Percentiles rank a stretch among this genome's conserved stretches.
Evolutionary conservation across 139 green algal species (phyloP).

Genomic region (Nannochloris sp.): DNA sequence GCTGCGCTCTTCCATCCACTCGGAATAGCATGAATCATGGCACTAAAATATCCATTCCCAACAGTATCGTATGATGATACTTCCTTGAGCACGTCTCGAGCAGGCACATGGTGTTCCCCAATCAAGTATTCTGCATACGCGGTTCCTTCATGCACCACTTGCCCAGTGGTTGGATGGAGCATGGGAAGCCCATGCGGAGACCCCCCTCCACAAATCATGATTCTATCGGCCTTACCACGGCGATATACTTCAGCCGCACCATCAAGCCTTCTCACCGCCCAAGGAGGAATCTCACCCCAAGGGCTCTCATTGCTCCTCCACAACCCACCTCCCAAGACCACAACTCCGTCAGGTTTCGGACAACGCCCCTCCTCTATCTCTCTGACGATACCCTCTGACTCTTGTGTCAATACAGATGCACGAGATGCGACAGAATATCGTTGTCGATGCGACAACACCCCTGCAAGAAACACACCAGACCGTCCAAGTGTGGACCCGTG

Average conservation of each 20-base stretch:
- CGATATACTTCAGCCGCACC: constrained; percentile 15
- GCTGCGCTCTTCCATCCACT: constrained; percentile 47
- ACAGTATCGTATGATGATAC: constrained; percentile 71
- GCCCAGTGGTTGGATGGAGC: constrained; percentile 33
- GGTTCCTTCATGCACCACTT: constrained; percentile 64
- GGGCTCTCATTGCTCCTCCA: background rate
- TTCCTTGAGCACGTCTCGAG: constrained; percentile 52
- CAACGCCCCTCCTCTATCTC: too few relatives aligned
- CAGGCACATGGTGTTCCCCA: constrained; percentile 21
- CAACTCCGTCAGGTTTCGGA: constrained; percentile 14
- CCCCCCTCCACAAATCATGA: constrained; percentile 51
- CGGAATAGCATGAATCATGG: constrained; percentile 69
- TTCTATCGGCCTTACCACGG: background rate
- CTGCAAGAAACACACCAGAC: background rate
- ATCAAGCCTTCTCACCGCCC: constrained; percentile 40
- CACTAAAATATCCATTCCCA: constrained; percentile 74
- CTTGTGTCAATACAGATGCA: too few relatives aligned
- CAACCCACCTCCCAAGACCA: constrained; percentile 40
- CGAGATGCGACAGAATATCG: background rate
- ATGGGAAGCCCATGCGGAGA: constrained; percentile 76
- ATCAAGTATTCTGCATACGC: constrained; percentile 58
- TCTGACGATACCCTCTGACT: too few relatives aligned
- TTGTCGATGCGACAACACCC: background rate
- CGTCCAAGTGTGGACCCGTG: background rate
- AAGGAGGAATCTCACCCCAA: constrained; percentile 37